These are phyloP conservation scores for Chaetomium globosum DNA, from an alignment of 2,329 filamentous ascomycete species.

Conservation along the genomic window DNA sequence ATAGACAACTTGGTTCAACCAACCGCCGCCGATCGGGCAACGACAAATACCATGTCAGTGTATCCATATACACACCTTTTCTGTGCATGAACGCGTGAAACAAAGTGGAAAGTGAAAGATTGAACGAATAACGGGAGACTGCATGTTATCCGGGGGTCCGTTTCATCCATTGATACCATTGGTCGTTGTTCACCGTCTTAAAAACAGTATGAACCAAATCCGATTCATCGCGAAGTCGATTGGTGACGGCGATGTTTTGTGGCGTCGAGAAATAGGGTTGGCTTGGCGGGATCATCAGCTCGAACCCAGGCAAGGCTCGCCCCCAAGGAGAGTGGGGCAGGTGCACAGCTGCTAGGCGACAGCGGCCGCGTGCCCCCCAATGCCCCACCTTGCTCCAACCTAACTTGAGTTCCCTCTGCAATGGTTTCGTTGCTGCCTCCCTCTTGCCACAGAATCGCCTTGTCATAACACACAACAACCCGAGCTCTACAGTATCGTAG, in stretches of 20 bases:
- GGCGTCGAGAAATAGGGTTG: conserved; percentile 3
- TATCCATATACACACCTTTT: too few relatives aligned
- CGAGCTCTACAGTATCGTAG: conserved; percentile 11
- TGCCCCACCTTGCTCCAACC: conserved; percentile 19
- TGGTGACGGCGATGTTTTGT: conserved; percentile 1
- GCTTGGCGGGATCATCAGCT: neutral
- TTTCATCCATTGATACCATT: too few relatives aligned
- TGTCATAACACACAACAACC: conserved; percentile 11
- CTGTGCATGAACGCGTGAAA: neutral
- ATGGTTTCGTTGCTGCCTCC: conserved; percentile 20
- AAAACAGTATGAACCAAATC: too few relatives aligned
- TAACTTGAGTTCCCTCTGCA: neutral
- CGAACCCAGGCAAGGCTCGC: conserved; percentile 5
- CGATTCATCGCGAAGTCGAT: too few relatives aligned
- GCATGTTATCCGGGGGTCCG: neutral
- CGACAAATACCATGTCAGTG: neutral
- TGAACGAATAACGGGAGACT: neutral
- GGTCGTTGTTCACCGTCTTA: too few relatives aligned
- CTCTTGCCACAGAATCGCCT: conserved; percentile 24
- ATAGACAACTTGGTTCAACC: neutral
- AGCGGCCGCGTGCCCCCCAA: conserved; percentile 27
- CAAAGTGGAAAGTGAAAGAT: neutral
- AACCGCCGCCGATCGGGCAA: neutral
- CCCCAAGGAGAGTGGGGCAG: conserved; percentile 17
- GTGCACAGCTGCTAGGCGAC: conserved; percentile 23